phyloP scores from a whole-genome alignment of 495 filamentous ascomycete genomes.

The Penicillium egyptiacum region DNA sequence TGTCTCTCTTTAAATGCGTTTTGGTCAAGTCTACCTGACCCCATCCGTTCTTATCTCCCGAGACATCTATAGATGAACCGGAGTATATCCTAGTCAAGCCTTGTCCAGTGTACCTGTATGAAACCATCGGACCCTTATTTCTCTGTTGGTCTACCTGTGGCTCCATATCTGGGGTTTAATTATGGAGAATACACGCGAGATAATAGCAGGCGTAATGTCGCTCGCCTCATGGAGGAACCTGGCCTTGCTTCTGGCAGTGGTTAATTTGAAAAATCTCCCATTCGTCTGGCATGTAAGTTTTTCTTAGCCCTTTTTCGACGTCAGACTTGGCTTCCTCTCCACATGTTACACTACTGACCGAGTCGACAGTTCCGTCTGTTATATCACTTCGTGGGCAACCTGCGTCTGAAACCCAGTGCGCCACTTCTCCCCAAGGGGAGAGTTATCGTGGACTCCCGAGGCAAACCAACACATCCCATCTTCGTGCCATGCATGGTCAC shows the following conservation, averaged over 20 bases:
- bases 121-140: background rate
- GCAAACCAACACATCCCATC: slow-evolving; percentile 46
- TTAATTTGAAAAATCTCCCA: slow-evolving; percentile 63
- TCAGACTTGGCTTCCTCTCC: background rate
- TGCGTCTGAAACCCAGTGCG: slow-evolving; percentile 45
- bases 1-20: slow-evolving; percentile 6
- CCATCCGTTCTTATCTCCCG: slow-evolving; percentile 1
- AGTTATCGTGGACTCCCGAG: slow-evolving; percentile 30
- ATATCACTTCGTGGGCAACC: slow-evolving; percentile 50
- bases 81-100: slow-evolving; percentile 13
- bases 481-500: slow-evolving; percentile 56
- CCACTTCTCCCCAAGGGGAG: slow-evolving; percentile 39
- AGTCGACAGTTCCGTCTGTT: slow-evolving; percentile 47
- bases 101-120: slow-evolving; percentile 4
- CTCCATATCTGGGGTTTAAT: background rate
- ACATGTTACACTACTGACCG: slow-evolving; percentile 20
- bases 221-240: slow-evolving; percentile 53
- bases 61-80: slow-evolving; percentile 5
- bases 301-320: background rate
- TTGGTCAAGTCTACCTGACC: background rate
- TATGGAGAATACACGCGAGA: slow-evolving; percentile 27
- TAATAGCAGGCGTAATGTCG: slow-evolving; percentile 25
- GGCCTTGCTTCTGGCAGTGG: slow-evolving; percentile 52
- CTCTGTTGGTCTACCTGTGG: background rate
- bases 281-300: slow-evolving; percentile 64